Base-by-base conservation (phyloP, 129 eudicot species). In the Flaveria trinervia region DNA sequence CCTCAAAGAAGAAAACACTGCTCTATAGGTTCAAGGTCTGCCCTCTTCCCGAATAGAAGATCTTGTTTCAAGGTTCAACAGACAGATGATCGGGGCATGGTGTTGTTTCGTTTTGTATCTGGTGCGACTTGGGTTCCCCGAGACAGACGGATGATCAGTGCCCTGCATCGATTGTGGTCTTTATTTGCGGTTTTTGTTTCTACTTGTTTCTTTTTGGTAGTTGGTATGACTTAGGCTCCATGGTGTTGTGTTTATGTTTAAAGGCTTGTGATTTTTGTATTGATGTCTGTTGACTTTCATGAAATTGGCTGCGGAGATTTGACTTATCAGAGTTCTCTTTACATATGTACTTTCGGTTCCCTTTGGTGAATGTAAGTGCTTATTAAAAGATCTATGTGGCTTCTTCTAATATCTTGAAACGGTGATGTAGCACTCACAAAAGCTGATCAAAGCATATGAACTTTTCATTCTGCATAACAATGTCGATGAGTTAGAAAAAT, bases 21-120 rank as follows among this genome's bases (percentile, higher is more conserved):
- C 88, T 90, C 39, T 92, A 92, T 88, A 83, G 96, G 85, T 90
- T 87, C 82, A 90, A 92, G 83, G 98, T 88, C 68, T 50, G 61
- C 39, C 89, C 91, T 16, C 82, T 73, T 49, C 22, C 77, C 8
- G 77, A 79, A 49, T 59, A 50, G 12, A 20, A 55, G 0, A 74
- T 83, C 97, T 85, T 76, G 87, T 97, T 3, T 59, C 36, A 23
- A 44, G 92, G 93, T 22, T 60, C 64, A 68, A 89, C 90, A 74
- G 4, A 17, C 5, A 3, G 7, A 33, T 33, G 39, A 33, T 33
- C 39, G 39, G 39, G 39, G 39, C 39, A 33, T 33, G 39, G 39
- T 33, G 39, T 33, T 33, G 39, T 33, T 33, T 33, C 39, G 4
- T 33, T 33, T 33, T 33, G 39, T 33, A 3, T 5, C 39, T 33